These are phyloP conservation scores for Hericium rajendrae DNA, from an alignment of 768 basidiomycete genomes.

Conservation along the genomic window DNA sequence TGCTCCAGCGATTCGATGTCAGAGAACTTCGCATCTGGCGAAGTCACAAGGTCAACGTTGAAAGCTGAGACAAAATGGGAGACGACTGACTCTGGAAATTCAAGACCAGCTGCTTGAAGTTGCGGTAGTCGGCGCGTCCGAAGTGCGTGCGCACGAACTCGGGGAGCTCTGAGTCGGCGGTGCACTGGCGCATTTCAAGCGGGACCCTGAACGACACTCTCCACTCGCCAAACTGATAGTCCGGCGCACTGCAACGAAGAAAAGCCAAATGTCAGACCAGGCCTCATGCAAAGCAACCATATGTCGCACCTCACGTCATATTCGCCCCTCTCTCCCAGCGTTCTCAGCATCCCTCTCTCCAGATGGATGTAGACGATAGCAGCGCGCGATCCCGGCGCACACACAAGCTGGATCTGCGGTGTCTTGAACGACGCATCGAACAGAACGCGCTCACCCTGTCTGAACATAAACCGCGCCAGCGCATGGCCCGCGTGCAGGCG, in stretches of 20 bases:
- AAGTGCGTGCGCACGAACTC: conserved; percentile 10
- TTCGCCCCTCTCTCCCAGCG: not conserved
- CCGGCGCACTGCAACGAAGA: not conserved
- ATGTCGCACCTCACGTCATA: not conserved
- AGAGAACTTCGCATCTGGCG: not conserved
- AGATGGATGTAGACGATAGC: not conserved
- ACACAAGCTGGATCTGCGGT: not conserved
- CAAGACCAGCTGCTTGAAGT: conserved; percentile 15
- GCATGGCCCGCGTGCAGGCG: not conserved
- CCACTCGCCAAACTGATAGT: conserved; percentile 10
- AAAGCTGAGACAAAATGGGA: not conserved
- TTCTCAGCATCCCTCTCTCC: not conserved
- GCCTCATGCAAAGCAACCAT: too few relatives aligned
- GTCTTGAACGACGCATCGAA: not conserved
- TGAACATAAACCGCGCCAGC: not conserved
- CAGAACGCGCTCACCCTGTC: not conserved
- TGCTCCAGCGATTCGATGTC: not conserved
- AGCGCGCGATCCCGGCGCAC: not conserved
- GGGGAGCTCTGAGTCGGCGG: conserved; percentile 8
- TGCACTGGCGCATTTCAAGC: conserved; percentile 15
- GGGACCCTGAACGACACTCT: conserved; percentile 22
- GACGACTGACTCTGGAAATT: conserved; percentile 16
- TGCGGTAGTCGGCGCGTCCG: conserved; percentile 5
- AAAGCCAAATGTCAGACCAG: too few relatives aligned
- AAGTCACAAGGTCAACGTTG: too few relatives aligned